Evolutionary conservation across 2,329 filamentous ascomycete species (phyloP).

Genomic region (Cladosporium phlei): DNA sequence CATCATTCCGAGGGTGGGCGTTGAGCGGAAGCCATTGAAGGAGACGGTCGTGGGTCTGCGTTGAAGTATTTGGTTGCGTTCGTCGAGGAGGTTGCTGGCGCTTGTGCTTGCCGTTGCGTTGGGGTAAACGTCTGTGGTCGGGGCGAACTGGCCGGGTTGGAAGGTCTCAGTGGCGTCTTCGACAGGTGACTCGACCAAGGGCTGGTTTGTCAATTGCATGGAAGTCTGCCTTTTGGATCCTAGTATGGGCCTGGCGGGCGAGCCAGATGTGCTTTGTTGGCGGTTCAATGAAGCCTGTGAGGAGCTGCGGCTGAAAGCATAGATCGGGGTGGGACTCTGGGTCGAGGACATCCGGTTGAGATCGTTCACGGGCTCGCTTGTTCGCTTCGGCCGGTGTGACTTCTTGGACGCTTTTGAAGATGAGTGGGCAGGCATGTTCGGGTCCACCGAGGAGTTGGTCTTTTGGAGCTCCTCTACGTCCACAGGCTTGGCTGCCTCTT

Average conservation of each 20-base stretch:
- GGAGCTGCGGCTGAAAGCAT: constrained; percentile 18
- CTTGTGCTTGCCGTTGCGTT: constrained; percentile 13
- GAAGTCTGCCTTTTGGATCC: constrained; percentile 30
- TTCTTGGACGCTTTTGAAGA: constrained; percentile 13
- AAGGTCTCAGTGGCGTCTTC: constrained; percentile 22
- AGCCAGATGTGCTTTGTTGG: constrained; percentile 14
- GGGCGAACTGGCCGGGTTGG: constrained; percentile 5
- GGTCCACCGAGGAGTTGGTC: constrained; percentile 29
- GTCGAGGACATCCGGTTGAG: constrained; percentile 9
- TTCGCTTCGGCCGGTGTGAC: constrained; percentile 15
- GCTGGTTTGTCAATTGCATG: constrained; percentile 28
- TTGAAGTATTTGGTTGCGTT: constrained; percentile 50
- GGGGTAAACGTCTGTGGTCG: background rate
- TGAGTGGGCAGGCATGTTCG: constrained; percentile 46
- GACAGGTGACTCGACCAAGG: constrained; percentile 36
- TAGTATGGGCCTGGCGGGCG: constrained; percentile 4
- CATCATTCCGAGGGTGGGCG: constrained; percentile 24
- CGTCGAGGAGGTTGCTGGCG: constrained; percentile 47
- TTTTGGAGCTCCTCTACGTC: constrained; percentile 16
- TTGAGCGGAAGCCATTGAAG: constrained; percentile 33
- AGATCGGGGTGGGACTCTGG: constrained; percentile 16
- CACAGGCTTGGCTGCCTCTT: constrained; percentile 18
- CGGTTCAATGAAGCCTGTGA: constrained; percentile 15
- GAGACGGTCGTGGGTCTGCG: constrained; percentile 36
- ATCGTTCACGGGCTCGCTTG: background rate